Conservation (phyloP, 1,284 basidiomycete genomes). For the Cutaneotrichosporon arboriforme region DNA sequence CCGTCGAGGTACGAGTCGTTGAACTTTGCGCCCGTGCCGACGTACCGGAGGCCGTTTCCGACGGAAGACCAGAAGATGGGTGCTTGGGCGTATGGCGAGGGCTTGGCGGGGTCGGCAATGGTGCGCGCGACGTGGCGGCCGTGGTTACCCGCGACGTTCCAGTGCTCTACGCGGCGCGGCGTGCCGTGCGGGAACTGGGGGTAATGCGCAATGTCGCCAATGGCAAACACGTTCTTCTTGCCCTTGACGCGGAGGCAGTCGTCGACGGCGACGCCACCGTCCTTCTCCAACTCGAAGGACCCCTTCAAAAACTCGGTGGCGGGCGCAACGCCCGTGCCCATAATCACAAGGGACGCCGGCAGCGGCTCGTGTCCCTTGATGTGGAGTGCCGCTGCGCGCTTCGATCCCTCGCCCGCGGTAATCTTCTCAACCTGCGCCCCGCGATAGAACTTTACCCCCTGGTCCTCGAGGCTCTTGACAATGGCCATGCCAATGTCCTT, state of each 20-base stretch:
- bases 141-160: constrained; percentile 73
- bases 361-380: constrained; percentile 64
- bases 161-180: constrained; percentile 20
- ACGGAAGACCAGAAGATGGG: constrained; percentile 79
- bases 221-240: constrained; percentile 65
- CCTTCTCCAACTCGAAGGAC: constrained; percentile 61
- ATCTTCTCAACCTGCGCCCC: constrained; percentile 68
- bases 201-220: constrained; percentile 85
- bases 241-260: constrained; percentile 66
- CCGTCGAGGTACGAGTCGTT: constrained; percentile 76
- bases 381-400: constrained; percentile 50
- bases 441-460: constrained; percentile 82
- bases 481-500: constrained; percentile 72
- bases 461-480: constrained; percentile 72
- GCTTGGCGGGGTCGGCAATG: constrained; percentile 51
- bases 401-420: constrained; percentile 43
- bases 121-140: constrained; percentile 75
- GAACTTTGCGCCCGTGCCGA: constrained; percentile 59
- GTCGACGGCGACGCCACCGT: constrained; percentile 77
- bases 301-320: constrained; percentile 76
- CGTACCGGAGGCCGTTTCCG: constrained; percentile 74
- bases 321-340: constrained; percentile 84
- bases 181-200: constrained; percentile 55
- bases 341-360: constrained; percentile 71
- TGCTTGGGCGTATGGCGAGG: constrained; percentile 56